Base-by-base conservation (phyloP, 805 yeast species). In the Teunomyces lycoperdinae region DNA sequence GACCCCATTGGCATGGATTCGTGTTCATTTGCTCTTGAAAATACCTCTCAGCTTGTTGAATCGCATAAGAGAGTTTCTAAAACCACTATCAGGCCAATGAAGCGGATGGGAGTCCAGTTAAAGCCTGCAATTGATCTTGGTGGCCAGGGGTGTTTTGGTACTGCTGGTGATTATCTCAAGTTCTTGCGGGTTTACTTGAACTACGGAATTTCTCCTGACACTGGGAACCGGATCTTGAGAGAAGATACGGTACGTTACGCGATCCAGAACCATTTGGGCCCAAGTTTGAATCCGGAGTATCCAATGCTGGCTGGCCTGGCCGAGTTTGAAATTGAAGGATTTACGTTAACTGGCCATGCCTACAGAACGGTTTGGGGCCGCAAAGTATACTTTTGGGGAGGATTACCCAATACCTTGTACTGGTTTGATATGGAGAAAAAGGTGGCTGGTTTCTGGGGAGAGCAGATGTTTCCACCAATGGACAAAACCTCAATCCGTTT, bases 141-240 rank as follows among this genome's bases (percentile, higher is more conserved):
- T 6, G 77, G 77, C n/a, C 74, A 66, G 46, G 77, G 77, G 2
- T 61, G 70, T 44, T 67, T 63, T 46, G 71, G 73, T 0, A 64
- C 66, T 2, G 67, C 66, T 1, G 62, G 56, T 2, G 77, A 72
- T 53, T 73, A 64, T 47, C 58, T 73, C 49, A 68, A 63, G 46
- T 70, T 71, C 41, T 54, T 73, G 24, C 60, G 76, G 7, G 58
- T 67, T 8, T 62, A 75, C 52, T 58, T 76, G 35, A 74, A 75
- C 48, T 63, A 65, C 40, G 80, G 80, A 9, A 49, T 54, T 10
- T 67, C 74, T 38, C 73, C 74, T 3, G 75, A 71, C 48, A 66
- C 71, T 20, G 66, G 68, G 0, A 48, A 35, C 0, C 55, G 49
- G 31, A 17, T 48, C 9, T 55, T 74, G 40, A 45, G 55, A 14